Evolutionary conservation across 345 rosid species (phyloP).

Genomic region (Arabidopsis suecica): DNA sequence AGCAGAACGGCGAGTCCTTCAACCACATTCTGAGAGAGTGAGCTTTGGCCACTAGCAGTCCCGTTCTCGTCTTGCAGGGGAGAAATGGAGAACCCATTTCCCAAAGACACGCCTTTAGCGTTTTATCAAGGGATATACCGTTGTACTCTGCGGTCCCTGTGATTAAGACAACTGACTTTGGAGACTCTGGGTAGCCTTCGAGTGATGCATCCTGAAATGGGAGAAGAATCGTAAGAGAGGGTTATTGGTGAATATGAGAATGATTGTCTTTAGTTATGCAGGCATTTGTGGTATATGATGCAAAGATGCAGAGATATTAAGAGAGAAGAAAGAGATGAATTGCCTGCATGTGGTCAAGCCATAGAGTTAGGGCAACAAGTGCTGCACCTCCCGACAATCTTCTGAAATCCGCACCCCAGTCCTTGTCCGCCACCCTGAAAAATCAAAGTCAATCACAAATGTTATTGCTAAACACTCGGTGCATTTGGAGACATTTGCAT

Average conservation of each 20-base stretch:
- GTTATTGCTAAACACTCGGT: slow-evolving; percentile 13
- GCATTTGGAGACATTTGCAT: background rate
- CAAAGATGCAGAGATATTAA: background rate
- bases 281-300: background rate
- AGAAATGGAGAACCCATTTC: slow-evolving; percentile 98
- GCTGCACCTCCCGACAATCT: slow-evolving; percentile 95
- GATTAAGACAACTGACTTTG: slow-evolving; percentile 88
- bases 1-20: slow-evolving; percentile 94
- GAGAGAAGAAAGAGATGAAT: slow-evolving; percentile 36
- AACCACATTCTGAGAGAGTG: slow-evolving; percentile 98
- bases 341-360: slow-evolving; percentile 99
- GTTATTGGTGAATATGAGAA: slow-evolving; percentile 17
- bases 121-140: slow-evolving; percentile 75
- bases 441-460: slow-evolving; percentile 31
- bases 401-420: slow-evolving; percentile 97
- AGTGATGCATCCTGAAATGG: slow-evolving; percentile 83
- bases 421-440: slow-evolving; percentile 88
- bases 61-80: slow-evolving; percentile 80
- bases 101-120: slow-evolving; percentile 90
- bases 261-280: slow-evolving; percentile 17
- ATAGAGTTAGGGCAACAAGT: slow-evolving; percentile 88
- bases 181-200: slow-evolving; percentile 86
- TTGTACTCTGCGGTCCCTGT: slow-evolving; percentile 91
- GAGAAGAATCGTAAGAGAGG: slow-evolving; percentile 20
- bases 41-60: slow-evolving; percentile 87